phyloP scores from a whole-genome alignment of 108 stramenopile species.

The Stephanodiscus minutulus region DNA sequence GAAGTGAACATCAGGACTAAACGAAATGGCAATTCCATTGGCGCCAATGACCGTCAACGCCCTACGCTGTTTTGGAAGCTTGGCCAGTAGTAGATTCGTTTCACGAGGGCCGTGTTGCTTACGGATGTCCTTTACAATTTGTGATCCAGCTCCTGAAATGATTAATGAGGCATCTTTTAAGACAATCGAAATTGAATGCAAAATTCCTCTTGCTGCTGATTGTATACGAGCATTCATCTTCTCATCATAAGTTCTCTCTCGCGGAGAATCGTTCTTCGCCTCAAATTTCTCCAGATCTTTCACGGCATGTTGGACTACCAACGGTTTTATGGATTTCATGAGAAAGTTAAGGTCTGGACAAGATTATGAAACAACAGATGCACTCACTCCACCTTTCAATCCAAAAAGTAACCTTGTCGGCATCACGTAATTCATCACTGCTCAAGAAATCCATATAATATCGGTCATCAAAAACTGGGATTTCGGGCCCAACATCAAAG shows the following conservation, averaged over 20 bases:
- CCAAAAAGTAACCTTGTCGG: constrained; percentile 30
- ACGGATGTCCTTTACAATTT: constrained; percentile 25
- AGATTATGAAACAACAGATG: constrained; percentile 15
- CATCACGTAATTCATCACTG: constrained; percentile 25
- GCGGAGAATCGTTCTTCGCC: neutral
- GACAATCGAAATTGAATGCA: constrained; percentile 23
- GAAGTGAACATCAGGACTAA: constrained; percentile 32
- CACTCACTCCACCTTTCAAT: constrained; percentile 43
- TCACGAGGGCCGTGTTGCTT: constrained; percentile 21
- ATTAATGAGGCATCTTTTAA: constrained; percentile 33
- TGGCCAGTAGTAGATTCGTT: constrained; percentile 36
- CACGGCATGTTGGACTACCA: neutral
- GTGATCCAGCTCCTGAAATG: constrained; percentile 39
- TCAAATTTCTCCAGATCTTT: constrained; percentile 1
- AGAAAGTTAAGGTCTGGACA: neutral
- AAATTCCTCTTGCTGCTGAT: constrained; percentile 8
- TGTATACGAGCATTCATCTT: constrained; percentile 25
- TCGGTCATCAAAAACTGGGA: constrained; percentile 41
- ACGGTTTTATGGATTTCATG: neutral
- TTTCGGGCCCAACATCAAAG: constrained; percentile 19
- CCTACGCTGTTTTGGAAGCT: constrained; percentile 23
- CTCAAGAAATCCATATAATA: constrained; percentile 25
- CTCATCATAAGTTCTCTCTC: constrained; percentile 28
- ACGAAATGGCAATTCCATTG: constrained; percentile 23
- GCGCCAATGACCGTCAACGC: constrained; percentile 31